A percentile compares a stretch with the other conserved stretches of the same genome.
These are phyloP conservation scores for Verticillium alfalfae DNA, from an alignment of 2,329 filamentous ascomycete species.

Conservation along the genomic window DNA sequence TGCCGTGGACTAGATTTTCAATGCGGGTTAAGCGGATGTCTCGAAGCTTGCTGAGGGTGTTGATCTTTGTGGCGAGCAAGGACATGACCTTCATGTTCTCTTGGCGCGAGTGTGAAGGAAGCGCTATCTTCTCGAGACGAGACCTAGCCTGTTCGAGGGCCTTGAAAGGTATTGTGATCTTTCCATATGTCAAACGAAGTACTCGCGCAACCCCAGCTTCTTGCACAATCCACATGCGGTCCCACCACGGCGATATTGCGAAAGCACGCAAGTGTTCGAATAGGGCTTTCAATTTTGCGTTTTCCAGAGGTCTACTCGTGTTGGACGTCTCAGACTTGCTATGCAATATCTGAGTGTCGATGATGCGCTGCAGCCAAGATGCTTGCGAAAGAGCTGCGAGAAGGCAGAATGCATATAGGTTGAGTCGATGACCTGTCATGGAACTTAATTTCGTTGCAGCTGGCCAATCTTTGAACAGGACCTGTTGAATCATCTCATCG, in stretches of 20 bases:
- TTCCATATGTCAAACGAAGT: conserved; percentile 5
- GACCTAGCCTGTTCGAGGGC: background rate
- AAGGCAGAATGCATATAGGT: conserved; percentile 1
- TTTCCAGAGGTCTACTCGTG: too few relatives aligned
- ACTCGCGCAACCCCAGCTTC: conserved; percentile 8
- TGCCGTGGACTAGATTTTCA: background rate
- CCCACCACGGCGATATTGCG: conserved; percentile 7
- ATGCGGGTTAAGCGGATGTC: background rate
- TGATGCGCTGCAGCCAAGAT: background rate
- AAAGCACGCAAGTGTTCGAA: conserved; percentile 2
- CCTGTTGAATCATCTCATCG: background rate
- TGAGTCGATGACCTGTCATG: conserved; percentile 1
- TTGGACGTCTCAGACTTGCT: background rate
- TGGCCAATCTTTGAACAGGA: background rate
- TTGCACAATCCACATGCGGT: conserved; percentile 12
- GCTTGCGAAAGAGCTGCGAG: background rate
- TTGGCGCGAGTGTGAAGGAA: background rate
- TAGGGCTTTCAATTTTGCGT: background rate
- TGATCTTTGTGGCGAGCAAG: conserved; percentile 1
- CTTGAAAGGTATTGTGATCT: conserved; percentile 1
- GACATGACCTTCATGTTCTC: conserved; percentile 5
- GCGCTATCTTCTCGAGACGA: background rate
- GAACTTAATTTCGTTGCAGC: background rate
- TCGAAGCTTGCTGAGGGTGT: conserved; percentile 3
- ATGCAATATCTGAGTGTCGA: background rate